These are phyloP conservation scores for Mucor irregularis DNA, from an alignment of 371 early-diverging fungal genomes.

Conservation along the genomic window DNA sequence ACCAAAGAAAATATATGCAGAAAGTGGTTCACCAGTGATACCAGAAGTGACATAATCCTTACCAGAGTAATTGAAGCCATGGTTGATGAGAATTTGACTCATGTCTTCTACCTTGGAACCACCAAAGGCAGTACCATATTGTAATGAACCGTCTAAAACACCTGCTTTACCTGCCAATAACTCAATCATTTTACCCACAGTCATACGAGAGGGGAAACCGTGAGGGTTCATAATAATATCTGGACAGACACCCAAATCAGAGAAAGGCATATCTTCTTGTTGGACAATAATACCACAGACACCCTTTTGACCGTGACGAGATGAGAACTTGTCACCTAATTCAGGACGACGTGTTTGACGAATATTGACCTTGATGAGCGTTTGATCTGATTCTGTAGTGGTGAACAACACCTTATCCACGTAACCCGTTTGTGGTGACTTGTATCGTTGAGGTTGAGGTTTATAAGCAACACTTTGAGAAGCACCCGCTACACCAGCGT, in stretches of 20 bases:
- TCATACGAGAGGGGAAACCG: constrained; percentile 99
- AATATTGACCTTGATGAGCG: constrained; percentile 92
- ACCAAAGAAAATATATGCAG: constrained; percentile 98
- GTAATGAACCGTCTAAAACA: constrained; percentile 90
- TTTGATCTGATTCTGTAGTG: constrained; percentile 92
- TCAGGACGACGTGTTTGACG: constrained; percentile 98
- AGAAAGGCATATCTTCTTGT: constrained; percentile 99
- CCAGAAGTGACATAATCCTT: constrained; percentile 98
- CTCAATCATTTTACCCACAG: constrained; percentile 99
- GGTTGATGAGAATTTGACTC: constrained; percentile 88
- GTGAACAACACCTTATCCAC: constrained; percentile 92
- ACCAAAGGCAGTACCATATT: constrained; percentile 98
- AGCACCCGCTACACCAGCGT: constrained; percentile 54
- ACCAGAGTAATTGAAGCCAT: constrained; percentile 98
- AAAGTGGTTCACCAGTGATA: constrained; percentile 91
- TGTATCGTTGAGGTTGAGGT: constrained; percentile 81
- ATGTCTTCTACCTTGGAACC: constrained; percentile 97
- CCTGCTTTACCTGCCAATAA: constrained; percentile 98
- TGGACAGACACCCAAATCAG: constrained; percentile 94
- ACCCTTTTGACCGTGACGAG: constrained; percentile 99
- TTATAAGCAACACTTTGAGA: constrained; percentile 71
- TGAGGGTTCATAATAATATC: constrained; percentile 99
- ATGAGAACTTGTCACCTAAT: constrained; percentile 99
- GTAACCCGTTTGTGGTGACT: constrained; percentile 82
- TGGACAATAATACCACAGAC: constrained; percentile 97